phyloP scores from a whole-genome alignment of 1,284 basidiomycete genomes.

The Albatrellus sp. region DNA sequence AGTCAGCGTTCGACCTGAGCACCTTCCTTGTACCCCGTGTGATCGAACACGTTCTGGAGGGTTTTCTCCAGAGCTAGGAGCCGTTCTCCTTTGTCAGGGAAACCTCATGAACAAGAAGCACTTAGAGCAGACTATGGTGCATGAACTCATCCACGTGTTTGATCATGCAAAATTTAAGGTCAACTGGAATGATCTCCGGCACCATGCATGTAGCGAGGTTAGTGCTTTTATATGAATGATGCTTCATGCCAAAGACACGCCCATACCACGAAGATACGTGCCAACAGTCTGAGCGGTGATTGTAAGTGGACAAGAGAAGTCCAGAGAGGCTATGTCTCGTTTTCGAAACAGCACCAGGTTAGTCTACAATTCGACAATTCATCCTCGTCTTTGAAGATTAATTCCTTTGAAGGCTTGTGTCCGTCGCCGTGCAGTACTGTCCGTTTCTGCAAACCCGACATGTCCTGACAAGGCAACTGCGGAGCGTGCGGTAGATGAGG shows the following conservation, averaged over 20 bases:
- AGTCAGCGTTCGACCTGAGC: constrained; percentile 49
- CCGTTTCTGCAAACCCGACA: constrained; percentile 72
- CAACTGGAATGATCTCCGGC: constrained; percentile 81
- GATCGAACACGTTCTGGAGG: constrained; percentile 68
- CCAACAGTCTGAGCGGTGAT: constrained; percentile 88
- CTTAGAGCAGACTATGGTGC: constrained; percentile 87
- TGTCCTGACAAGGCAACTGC: constrained; percentile 72
- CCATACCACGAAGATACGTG: constrained; percentile 61
- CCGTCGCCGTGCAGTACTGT: constrained; percentile 74
- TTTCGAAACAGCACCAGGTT: constrained; percentile 92
- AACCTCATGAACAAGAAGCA: constrained; percentile 73
- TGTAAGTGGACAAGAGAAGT: constrained; percentile 79
- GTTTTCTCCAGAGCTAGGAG: constrained; percentile 66
- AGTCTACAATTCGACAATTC: constrained; percentile 10
- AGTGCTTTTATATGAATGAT: constrained; percentile 15
- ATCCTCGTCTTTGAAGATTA: constrained; percentile 5
- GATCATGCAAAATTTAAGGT: constrained; percentile 93
- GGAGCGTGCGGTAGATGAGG: constrained; percentile 86
- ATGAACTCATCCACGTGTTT: constrained; percentile 94
- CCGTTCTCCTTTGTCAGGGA: constrained; percentile 75
- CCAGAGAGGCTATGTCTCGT: constrained; percentile 60
- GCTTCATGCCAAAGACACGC: neutral
- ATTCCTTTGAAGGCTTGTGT: constrained; percentile 61
- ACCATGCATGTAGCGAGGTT: constrained; percentile 95
- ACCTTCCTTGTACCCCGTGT: constrained; percentile 79